Evolutionary conservation across 345 rosid species (phyloP).

Genomic region (Luvunga scandens): DNA sequence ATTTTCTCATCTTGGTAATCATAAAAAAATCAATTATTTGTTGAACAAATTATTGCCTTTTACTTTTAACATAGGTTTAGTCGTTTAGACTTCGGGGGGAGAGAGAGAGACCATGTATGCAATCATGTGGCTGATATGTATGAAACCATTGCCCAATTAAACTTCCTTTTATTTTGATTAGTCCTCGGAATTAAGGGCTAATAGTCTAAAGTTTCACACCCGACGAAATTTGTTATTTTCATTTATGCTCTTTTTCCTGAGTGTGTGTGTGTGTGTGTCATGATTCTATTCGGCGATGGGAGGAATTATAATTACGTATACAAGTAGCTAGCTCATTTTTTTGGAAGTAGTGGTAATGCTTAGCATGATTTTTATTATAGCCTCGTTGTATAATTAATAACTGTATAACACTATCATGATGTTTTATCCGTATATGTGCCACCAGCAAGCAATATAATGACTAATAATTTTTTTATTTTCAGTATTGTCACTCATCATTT

Average conservation of each 20-base stretch:
- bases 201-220: background rate
- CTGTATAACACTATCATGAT: slow-evolving; percentile 11
- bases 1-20: slow-evolving; percentile 9
- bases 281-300: background rate
- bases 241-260: background rate
- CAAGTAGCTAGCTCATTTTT: background rate
- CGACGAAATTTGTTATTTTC: too few species aligned
- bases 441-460: background rate
- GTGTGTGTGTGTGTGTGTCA: background rate
- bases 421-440: background rate
- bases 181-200: background rate
- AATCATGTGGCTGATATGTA: background rate
- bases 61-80: background rate
- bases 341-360: background rate
- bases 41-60: background rate
- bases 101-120: background rate
- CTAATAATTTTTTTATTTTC: background rate
- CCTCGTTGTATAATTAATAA: slow-evolving; percentile 17
- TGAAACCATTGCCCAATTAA: background rate
- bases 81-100: background rate
- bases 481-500: background rate
- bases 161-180: background rate
- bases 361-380: slow-evolving; percentile 9
- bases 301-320: background rate
- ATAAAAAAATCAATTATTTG: background rate